phyloP scores from a whole-genome alignment of 2,329 filamentous ascomycete species.

The Fusarium agapanthi region DNA sequence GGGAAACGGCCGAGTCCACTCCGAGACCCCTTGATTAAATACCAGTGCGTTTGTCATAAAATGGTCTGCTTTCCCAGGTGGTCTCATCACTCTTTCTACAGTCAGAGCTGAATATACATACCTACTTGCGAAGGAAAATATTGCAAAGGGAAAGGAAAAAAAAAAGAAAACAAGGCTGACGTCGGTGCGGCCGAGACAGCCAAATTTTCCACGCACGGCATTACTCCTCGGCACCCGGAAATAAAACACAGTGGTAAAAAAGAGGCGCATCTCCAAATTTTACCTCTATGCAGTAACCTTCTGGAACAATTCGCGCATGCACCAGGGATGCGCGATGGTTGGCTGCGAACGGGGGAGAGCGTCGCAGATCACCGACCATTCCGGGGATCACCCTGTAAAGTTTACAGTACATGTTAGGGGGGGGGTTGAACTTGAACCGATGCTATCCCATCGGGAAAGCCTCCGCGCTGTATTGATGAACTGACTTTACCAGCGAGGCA shows the following conservation, averaged over 20 bases:
- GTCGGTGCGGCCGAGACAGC: neutral
- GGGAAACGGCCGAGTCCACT: neutral
- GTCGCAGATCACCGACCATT: neutral
- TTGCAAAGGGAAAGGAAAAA: neutral
- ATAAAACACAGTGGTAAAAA: neutral
- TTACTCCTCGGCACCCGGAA: neutral
- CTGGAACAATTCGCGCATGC: conserved; percentile 11
- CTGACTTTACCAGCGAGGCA: neutral
- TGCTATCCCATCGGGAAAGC: conserved; percentile 6
- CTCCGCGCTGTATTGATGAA: neutral
- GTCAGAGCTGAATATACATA: neutral
- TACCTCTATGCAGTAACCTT: neutral
- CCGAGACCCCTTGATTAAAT: conserved; percentile 5
- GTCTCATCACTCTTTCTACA: neutral
- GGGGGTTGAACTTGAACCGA: neutral
- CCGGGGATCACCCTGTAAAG: neutral
- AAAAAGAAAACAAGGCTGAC: neutral
- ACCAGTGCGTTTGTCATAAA: neutral
- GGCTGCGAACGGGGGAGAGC: neutral
- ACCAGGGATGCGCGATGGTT: neutral
- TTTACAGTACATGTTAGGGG: neutral
- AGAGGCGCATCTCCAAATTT: neutral
- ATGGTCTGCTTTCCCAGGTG: neutral
- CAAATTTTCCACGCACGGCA: neutral
- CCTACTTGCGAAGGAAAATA: neutral